Evolutionary conservation across 768 basidiomycete species (phyloP).

Genomic region (Amanita brunnescens): DNA sequence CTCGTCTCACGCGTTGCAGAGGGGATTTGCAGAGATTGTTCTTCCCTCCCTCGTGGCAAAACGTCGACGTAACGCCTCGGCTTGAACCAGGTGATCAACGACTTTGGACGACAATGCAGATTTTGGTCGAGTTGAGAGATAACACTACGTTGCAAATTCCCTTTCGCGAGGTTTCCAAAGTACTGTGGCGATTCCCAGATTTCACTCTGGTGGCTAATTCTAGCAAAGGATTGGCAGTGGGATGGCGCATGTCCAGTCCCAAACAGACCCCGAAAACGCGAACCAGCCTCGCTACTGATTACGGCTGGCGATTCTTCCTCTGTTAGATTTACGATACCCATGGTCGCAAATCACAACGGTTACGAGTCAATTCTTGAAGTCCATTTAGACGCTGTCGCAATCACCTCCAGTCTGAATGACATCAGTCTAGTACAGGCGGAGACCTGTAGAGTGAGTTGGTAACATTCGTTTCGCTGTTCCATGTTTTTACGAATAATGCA

Average conservation of each 20-base stretch:
- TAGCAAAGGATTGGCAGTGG: slow-evolving; percentile 82
- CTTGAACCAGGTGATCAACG: slow-evolving; percentile 74
- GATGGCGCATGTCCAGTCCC: slow-evolving; percentile 50
- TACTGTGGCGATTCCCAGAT: slow-evolving; percentile 16
- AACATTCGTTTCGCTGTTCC: neutral
- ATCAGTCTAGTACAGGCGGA: slow-evolving; percentile 70
- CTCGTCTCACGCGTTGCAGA: slow-evolving; percentile 26
- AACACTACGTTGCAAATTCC: slow-evolving; percentile 77
- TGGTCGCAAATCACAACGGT: slow-evolving; percentile 64
- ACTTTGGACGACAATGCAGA: slow-evolving; percentile 71
- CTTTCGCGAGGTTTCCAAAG: slow-evolving; percentile 88
- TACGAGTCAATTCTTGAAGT: slow-evolving; percentile 77
- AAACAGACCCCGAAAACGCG: slow-evolving; percentile 44
- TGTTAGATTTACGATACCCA: slow-evolving; percentile 76
- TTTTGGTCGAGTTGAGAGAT: slow-evolving; percentile 76
- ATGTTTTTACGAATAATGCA: slow-evolving; percentile 7
- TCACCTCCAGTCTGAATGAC: slow-evolving; percentile 85
- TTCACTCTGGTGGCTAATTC: slow-evolving; percentile 4
- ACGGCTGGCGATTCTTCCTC: slow-evolving; percentile 75
- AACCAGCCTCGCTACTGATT: slow-evolving; percentile 66
- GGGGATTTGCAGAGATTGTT: slow-evolving; percentile 72
- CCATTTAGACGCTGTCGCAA: slow-evolving; percentile 67
- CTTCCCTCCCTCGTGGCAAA: slow-evolving; percentile 73
- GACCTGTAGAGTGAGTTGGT: slow-evolving; percentile 58
- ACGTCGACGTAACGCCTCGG: slow-evolving; percentile 43